Evolutionary conservation across 139 green algal species (phyloP).

Genomic region (Micromonas pusilla): DNA sequence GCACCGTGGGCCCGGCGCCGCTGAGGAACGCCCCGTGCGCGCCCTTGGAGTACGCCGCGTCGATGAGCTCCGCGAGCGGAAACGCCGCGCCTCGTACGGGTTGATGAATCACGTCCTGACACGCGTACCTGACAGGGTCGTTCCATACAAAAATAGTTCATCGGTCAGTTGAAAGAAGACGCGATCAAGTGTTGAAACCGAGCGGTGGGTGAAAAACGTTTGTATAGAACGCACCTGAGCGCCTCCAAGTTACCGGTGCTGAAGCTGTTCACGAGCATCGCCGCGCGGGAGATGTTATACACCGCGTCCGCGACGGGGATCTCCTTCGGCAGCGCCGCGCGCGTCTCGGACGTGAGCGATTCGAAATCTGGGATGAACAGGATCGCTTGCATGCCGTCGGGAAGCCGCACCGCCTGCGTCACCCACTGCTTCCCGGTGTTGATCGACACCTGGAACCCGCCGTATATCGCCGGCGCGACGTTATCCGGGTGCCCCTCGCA

Average conservation of each 20-base stretch:
- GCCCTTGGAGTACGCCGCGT: background rate
- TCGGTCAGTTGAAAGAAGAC: no score
- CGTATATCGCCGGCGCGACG: slow-evolving; percentile 29
- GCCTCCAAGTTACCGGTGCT: slow-evolving; percentile 6
- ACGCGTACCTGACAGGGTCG: no score
- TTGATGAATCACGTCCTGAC: slow-evolving; percentile 24
- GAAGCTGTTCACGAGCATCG: slow-evolving; percentile 24
- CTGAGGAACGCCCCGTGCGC: slow-evolving; percentile 19
- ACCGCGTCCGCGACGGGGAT: background rate
- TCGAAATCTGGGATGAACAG: slow-evolving; percentile 29
- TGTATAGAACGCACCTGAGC: no score
- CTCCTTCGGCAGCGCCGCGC: slow-evolving; percentile 20
- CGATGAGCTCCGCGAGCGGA: background rate
- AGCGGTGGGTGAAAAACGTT: no score
- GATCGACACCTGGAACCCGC: slow-evolving; percentile 26
- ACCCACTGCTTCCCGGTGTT: slow-evolving; percentile 22
- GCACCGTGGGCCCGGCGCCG: slow-evolving; percentile 28
- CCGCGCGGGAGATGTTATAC: slow-evolving; percentile 24
- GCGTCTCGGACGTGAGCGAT: slow-evolving; percentile 20
- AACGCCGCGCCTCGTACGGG: slow-evolving; percentile 14
- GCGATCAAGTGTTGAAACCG: no score
- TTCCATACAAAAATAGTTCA: no score
- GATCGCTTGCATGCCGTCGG: background rate
- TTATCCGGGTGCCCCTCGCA: slow-evolving; percentile 29
- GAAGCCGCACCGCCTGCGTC: background rate